phyloP scores from a whole-genome alignment of 2,329 filamentous ascomycete species.

The Colletotrichum melonis region DNA sequence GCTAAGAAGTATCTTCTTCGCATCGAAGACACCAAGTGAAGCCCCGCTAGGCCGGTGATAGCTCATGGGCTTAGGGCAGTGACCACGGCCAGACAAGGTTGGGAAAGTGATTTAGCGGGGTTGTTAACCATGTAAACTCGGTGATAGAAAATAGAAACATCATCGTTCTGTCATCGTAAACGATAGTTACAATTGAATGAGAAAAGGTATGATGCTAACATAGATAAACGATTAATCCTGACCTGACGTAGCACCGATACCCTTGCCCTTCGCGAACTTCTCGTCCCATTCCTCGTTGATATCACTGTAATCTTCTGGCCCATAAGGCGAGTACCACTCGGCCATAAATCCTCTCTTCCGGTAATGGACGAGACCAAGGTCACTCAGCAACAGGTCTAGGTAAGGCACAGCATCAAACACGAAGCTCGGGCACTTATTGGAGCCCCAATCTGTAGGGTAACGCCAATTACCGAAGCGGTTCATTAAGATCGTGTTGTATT shows the following conservation, averaged over 20 bases:
- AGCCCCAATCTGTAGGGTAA: slow-evolving; percentile 74
- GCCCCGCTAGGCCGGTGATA: neutral
- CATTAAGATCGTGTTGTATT: slow-evolving; percentile 69
- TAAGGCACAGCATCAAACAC: slow-evolving; percentile 83
- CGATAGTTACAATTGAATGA: neutral
- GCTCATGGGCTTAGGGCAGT: neutral
- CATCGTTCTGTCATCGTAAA: neutral
- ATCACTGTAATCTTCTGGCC: slow-evolving; percentile 66
- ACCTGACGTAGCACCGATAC: neutral
- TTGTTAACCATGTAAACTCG: neutral
- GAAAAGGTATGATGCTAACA: neutral
- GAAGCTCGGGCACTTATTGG: slow-evolving; percentile 70
- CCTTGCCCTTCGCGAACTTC: neutral
- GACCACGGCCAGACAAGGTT: neutral
- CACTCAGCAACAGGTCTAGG: slow-evolving; percentile 73
- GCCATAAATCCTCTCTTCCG: slow-evolving; percentile 64
- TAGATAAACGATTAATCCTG: neutral
- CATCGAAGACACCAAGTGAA: neutral
- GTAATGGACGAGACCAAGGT: slow-evolving; percentile 70
- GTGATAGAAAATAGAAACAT: neutral
- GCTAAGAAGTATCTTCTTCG: neutral
- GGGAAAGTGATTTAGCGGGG: neutral
- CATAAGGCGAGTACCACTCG: slow-evolving; percentile 68
- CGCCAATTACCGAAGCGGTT: slow-evolving; percentile 77
- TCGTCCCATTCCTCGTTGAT: slow-evolving; percentile 63